phyloP scores from a whole-genome alignment of 2,329 filamentous ascomycete species.

The Neonectria neomacrospora region DNA sequence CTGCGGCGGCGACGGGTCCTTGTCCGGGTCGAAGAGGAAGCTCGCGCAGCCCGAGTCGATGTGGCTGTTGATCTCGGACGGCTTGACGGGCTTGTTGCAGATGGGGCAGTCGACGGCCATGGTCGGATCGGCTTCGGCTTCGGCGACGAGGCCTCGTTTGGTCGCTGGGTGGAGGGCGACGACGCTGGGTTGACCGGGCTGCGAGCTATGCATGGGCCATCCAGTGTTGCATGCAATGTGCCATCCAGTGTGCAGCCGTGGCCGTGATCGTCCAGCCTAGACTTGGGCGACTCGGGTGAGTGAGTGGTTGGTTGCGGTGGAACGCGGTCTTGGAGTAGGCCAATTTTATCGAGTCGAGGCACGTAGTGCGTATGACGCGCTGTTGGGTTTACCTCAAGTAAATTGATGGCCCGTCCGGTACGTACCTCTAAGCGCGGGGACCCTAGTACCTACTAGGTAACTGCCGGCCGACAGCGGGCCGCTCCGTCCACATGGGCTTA shows the following conservation, averaged over 20 bases:
- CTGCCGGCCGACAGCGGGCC: background rate
- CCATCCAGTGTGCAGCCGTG: background rate
- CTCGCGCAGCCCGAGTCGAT: constrained; percentile 84
- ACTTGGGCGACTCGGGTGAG: too few relatives aligned
- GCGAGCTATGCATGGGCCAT: background rate
- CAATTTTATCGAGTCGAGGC: constrained; percentile 1
- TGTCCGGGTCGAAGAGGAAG: constrained; percentile 68
- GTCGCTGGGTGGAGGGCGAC: background rate
- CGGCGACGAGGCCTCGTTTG: background rate
- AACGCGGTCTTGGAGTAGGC: background rate
- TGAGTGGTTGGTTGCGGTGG: background rate
- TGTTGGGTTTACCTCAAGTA: constrained; percentile 7
- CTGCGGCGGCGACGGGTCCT: constrained; percentile 45
- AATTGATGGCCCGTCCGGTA: constrained; percentile 1
- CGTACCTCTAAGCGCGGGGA: background rate
- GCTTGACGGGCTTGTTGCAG: constrained; percentile 78
- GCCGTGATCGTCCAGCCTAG: background rate
- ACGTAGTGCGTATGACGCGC: constrained; percentile 15
- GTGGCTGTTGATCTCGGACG: constrained; percentile 85
- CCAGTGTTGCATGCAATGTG: background rate
- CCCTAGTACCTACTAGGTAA: background rate
- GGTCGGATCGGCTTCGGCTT: constrained; percentile 8
- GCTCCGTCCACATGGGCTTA: background rate
- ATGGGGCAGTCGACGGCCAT: constrained; percentile 80
- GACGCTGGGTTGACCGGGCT: background rate